A percentile compares a stretch with the other conserved stretches of the same genome.
Conservation (phyloP, 768 basidiomycete species). For the Lactarius quietus region DNA sequence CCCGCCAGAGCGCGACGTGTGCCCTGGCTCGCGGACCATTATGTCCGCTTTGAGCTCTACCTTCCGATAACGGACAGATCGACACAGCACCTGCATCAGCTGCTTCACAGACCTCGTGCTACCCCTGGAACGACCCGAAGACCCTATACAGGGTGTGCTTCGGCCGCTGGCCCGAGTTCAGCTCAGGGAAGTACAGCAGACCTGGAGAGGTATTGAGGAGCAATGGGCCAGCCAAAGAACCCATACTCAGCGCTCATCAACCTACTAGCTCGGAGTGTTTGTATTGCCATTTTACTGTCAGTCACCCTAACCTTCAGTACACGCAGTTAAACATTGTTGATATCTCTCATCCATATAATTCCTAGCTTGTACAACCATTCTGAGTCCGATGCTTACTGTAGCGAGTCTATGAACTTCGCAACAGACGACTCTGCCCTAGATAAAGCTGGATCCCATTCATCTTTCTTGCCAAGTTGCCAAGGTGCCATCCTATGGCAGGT, state of each 20-base stretch:
- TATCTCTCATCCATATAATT: background rate
- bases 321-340: background rate
- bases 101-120: slow-evolving; percentile 2
- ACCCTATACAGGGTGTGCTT: slow-evolving; percentile 9
- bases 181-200: slow-evolving; percentile 3
- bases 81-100: slow-evolving; percentile 2
- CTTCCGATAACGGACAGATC: slow-evolving; percentile 6
- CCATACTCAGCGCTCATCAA: background rate
- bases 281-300: background rate
- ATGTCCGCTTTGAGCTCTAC: too few relatives aligned
- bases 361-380: too few relatives aligned
- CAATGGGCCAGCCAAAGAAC: slow-evolving; percentile 4
- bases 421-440: too few relatives aligned
- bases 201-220: background rate
- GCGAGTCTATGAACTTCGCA: too few relatives aligned
- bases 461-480: too few relatives aligned
- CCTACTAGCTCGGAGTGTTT: background rate
- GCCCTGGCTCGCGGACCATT: background rate
- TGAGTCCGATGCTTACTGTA: too few relatives aligned
- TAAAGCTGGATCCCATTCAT: too few relatives aligned
- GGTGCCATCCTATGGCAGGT: too few relatives aligned
- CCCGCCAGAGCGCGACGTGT: slow-evolving; percentile 4
- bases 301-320: too few relatives aligned
- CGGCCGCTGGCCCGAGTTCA: background rate
- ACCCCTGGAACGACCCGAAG: slow-evolving; percentile 9